Conservation (phyloP, 1,284 basidiomycete species). For the Phlebopus sp. region DNA sequence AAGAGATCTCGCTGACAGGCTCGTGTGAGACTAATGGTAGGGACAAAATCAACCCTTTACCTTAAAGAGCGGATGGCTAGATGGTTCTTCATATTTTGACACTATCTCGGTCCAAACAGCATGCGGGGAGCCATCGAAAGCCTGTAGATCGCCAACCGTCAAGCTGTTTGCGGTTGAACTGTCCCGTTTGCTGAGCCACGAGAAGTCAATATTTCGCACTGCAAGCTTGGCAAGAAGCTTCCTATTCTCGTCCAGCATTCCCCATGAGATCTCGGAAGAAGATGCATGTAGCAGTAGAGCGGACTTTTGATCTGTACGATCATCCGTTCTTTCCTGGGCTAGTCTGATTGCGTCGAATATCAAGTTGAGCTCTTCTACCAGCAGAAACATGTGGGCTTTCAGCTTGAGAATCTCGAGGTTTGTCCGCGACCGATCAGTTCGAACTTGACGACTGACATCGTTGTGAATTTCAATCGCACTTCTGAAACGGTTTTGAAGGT, state of each 20-base stretch:
- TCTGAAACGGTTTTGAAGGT: conserved; percentile 76
- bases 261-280: conserved; percentile 90
- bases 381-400: conserved; percentile 71
- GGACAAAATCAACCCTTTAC: conserved; percentile 35
- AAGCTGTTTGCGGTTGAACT: conserved; percentile 84
- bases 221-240: conserved; percentile 86
- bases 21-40: conserved; percentile 6
- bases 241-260: conserved; percentile 79
- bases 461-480: conserved; percentile 62
- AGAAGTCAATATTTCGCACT: conserved; percentile 76
- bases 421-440: conserved; percentile 43
- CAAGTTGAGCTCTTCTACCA: conserved; percentile 80
- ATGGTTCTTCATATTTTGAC: conserved; percentile 67
- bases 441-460: conserved; percentile 43
- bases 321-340: conserved; percentile 75
- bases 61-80: conserved; percentile 66
- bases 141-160: conserved; percentile 75
- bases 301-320: conserved; percentile 73
- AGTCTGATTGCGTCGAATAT: conserved; percentile 89
- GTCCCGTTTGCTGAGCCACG: conserved; percentile 87
- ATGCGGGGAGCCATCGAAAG: conserved; percentile 84
- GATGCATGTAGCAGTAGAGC: conserved; percentile 81
- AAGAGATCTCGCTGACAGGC: conserved; percentile 57
- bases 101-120: conserved; percentile 90
- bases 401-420: conserved; percentile 64